These are phyloP conservation scores for Wickerhamiella domercqiae DNA, from an alignment of 805 yeast species.

Conservation along the genomic window DNA sequence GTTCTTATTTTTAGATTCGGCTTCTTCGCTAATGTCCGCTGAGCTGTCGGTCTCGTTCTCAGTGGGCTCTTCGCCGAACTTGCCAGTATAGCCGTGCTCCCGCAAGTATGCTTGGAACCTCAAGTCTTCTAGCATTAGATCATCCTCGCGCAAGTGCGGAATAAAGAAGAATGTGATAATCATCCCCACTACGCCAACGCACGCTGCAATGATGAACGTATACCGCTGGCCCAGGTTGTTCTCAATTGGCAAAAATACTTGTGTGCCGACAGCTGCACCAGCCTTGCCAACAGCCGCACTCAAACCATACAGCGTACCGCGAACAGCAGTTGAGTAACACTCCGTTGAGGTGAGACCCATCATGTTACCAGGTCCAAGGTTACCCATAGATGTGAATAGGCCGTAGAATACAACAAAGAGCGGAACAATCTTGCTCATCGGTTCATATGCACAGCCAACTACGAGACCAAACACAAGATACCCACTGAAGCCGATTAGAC, in stretches of 20 bases:
- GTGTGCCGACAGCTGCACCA: conserved; percentile 75
- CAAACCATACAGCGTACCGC: conserved; percentile 63
- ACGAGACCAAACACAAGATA: conserved; percentile 41
- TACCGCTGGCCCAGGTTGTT: conserved; percentile 46
- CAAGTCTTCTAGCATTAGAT: conserved; percentile 47
- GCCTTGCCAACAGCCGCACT: conserved; percentile 71
- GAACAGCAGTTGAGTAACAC: conserved; percentile 57
- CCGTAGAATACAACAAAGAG: conserved; percentile 62
- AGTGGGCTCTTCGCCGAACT: conserved; percentile 26
- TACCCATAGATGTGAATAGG: conserved; percentile 52
- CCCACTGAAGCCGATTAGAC: conserved; percentile 57
- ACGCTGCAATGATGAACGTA: conserved; percentile 71
- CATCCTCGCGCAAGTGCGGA: conserved; percentile 60
- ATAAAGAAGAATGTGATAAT: conserved; percentile 42
- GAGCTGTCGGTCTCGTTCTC: too few species aligned
- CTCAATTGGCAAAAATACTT: conserved; percentile 55
- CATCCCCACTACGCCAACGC: conserved; percentile 53
- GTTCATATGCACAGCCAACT: conserved; percentile 34
- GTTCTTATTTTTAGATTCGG: too few species aligned
- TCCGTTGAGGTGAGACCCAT: conserved; percentile 56
- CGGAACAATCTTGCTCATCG: conserved; percentile 41
- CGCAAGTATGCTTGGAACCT: conserved; percentile 44
- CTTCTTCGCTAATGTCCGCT: too few species aligned
- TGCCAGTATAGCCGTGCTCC: conserved; percentile 42
- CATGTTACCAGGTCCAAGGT: conserved; percentile 67